Evolutionary conservation across 306 rosid species (phyloP).

Genomic region (Glycine soja): DNA sequence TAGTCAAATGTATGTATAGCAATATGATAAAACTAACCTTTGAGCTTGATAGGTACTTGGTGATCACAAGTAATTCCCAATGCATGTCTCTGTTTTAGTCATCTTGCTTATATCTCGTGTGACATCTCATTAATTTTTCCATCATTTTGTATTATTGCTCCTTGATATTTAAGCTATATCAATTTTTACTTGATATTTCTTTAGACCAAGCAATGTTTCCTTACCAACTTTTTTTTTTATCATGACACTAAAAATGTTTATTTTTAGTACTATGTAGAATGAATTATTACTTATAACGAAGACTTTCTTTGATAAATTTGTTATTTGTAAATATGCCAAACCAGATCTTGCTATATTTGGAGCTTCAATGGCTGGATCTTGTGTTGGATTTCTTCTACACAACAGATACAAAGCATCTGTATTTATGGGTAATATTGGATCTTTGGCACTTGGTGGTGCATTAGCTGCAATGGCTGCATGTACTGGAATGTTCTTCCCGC

Average conservation of each 20-base stretch:
- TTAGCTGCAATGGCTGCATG: conserved; percentile 97
- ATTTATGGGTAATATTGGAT: conserved; percentile 89
- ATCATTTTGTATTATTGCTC: no score
- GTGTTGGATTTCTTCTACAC: conserved; percentile 96
- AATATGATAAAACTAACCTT: not conserved
- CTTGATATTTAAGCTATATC: no score
- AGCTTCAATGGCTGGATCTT: conserved; percentile 99
- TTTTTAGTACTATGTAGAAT: conserved; percentile 18
- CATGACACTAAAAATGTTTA: conserved; percentile 21
- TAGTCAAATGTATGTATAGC: not conserved
- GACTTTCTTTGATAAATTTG: conserved; percentile 32
- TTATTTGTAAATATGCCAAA: conserved; percentile 44
- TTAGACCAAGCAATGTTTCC: no score
- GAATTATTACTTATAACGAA: conserved; percentile 27
- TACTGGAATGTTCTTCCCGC: conserved; percentile 95
- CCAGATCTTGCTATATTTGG: conserved; percentile 93
- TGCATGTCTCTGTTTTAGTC: no score
- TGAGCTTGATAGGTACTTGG: not conserved
- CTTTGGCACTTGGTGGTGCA: conserved; percentile 93
- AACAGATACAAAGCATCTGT: conserved; percentile 89
- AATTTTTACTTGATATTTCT: no score
- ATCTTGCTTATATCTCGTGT: no score
- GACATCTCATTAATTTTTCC: no score
- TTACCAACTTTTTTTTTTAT: not conserved
- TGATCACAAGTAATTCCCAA: no score